Evolutionary conservation across 163 green algal genomes (phyloP), one percentile per base, ranked within the genome.

Genomic region (Chlorella variabilis): DNA sequence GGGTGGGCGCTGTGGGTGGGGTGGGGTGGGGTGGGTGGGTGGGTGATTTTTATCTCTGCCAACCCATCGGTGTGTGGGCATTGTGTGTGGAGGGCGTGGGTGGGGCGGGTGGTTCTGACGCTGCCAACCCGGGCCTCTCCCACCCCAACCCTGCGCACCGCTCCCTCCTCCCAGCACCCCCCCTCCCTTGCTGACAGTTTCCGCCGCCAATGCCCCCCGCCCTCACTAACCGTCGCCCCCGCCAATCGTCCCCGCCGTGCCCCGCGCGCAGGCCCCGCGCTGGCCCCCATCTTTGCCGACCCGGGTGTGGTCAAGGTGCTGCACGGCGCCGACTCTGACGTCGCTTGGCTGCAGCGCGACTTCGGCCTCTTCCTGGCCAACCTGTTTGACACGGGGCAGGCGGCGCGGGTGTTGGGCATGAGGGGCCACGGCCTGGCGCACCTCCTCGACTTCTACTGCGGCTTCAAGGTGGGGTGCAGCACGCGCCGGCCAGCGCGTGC

Each of bases 331-430:
- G 92, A 98, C 86, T 78, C 68, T 27, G 96, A 99, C 86, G 83
- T 93, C 31, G 87, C 97, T 17, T 97, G 93, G 93, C 87, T 96
- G 71, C 94, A 98, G 86, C 91, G 95, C 27, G 96, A 99, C 87
- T 98, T 98, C 90, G 91, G 95, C 21, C 91, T 98, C 11, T 99
- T 95, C 87, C 33, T 98, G 4, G 90, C 91, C 75, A 98, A 98
- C 88, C 71, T 99, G 61, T 98, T 99, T 82, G 96, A 99, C 89
- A 99, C 94, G 15, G 94, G 93, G 4, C 91, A 98, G 88, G 75
- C 94, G 1, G 87, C 91, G 2, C 85, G 94, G 0, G 92, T 97
- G 83, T 91, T 98, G 33, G 69, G 84, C 21, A 84, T 93, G 54
- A 89, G 87, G 9, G 83, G 71, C 27, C 75, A 87, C 65, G 91